Evolutionary conservation across 192 early-diverging fungal species (phyloP).

Genomic region (Linnemannia zychae): DNA sequence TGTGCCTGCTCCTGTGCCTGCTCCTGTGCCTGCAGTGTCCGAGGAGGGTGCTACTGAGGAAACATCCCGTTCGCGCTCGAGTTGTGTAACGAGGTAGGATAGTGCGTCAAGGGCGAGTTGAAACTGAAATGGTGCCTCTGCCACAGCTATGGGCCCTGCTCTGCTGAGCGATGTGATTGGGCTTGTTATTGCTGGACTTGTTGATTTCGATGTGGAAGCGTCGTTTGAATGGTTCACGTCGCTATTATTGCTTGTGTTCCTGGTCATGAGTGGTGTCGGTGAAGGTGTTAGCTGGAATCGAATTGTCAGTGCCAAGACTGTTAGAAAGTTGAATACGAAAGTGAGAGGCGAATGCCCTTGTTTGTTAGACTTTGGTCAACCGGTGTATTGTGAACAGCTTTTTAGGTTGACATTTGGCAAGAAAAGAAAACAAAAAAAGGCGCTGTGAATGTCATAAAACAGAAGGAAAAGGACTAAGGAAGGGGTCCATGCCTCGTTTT

Average conservation of each 20-base stretch:
- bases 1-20: neutral
- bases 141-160: neutral
- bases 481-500: slow-evolving; percentile 13
- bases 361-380: no score
- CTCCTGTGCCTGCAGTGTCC: neutral
- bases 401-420: no score
- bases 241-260: neutral
- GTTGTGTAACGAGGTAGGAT: slow-evolving; percentile 1
- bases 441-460: no score
- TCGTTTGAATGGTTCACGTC: neutral
- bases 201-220: neutral
- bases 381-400: no score
- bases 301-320: slow-evolving; percentile 1
- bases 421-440: no score
- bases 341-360: neutral
- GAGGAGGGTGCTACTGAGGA: neutral
- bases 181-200: neutral
- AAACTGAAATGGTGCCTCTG: slow-evolving; percentile 1
- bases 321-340: neutral
- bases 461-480: neutral
- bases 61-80: slow-evolving; percentile 4
- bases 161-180: neutral
- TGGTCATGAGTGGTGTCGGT: neutral
- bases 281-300: slow-evolving; percentile 14
- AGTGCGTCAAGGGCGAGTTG: slow-evolving; percentile 17